A percentile compares a stretch with the other conserved stretches of the same genome.
phyloP scores from a whole-genome alignment of 2,329 filamentous ascomycete genomes.

The Neonectria faginata region DNA sequence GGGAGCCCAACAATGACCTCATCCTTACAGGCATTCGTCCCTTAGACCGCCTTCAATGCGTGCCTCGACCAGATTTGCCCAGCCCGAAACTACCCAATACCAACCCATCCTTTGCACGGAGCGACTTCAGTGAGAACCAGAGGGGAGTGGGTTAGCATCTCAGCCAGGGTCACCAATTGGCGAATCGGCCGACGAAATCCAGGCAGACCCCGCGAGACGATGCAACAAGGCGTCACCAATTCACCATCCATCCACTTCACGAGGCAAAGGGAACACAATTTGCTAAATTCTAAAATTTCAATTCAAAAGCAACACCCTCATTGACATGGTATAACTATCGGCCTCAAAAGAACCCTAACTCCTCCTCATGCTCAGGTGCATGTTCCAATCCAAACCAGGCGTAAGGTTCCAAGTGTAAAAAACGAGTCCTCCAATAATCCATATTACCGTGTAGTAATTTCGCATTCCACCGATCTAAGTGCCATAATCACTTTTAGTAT shows the following conservation, averaged over 20 bases:
- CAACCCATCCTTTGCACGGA: conserved; percentile 1
- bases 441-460: conserved; percentile 47
- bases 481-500: conserved; percentile 46
- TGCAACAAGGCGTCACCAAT: background rate
- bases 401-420: conserved; percentile 36
- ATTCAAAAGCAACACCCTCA: conserved; percentile 18
- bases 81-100: conserved; percentile 27
- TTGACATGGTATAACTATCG: conserved; percentile 25
- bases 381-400: conserved; percentile 34
- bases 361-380: conserved; percentile 30
- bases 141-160: conserved; percentile 11
- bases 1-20: conserved; percentile 43
- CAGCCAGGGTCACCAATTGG: background rate
- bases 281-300: conserved; percentile 23
- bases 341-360: conserved; percentile 24
- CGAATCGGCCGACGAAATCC: background rate
- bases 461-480: conserved; percentile 43
- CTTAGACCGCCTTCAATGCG: conserved; percentile 23
- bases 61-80: conserved; percentile 16
- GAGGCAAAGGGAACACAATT: background rate
- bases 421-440: conserved; percentile 36
- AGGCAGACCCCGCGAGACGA: background rate
- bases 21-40: conserved; percentile 35
- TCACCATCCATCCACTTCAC: background rate
- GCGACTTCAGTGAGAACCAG: conserved; percentile 11